Evolutionary conservation across 139 green algal genomes (phyloP).

Genomic region (Micractinium conductrix): DNA sequence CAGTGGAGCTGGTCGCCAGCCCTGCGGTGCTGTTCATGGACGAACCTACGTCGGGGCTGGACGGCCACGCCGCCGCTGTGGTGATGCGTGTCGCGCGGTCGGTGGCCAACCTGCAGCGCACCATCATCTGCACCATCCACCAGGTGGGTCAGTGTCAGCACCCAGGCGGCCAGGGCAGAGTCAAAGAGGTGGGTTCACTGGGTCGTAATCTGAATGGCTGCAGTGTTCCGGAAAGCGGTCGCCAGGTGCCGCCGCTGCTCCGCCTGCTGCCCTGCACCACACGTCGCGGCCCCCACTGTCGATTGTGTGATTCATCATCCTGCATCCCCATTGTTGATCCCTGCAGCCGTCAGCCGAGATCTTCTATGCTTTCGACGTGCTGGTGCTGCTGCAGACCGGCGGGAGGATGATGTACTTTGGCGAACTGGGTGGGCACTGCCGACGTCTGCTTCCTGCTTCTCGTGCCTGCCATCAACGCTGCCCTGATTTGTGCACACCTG

Average conservation of each 20-base stretch:
- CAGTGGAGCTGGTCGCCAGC: conserved; percentile 82
- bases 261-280: not conserved
- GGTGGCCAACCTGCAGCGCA: conserved; percentile 38
- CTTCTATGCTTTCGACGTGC: conserved; percentile 51
- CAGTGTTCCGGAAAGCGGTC: not conserved
- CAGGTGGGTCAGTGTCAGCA: conserved; percentile 19
- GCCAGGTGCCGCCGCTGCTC: not conserved
- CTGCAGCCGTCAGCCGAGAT: not conserved
- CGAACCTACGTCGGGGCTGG: conserved; percentile 48
- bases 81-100: conserved; percentile 56
- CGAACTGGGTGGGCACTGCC: too few relatives aligned
- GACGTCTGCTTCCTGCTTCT: too few relatives aligned
- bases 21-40: conserved; percentile 61
- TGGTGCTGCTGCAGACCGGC: conserved; percentile 72
- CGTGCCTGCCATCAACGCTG: too few relatives aligned
- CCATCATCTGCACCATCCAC: conserved; percentile 64
- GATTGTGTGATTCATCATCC: not conserved
- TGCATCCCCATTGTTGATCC: not conserved
- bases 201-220: too few relatives aligned
- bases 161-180: too few relatives aligned
- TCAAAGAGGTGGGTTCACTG: too few relatives aligned
- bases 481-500: too few relatives aligned
- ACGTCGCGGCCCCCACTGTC: not conserved
- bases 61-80: conserved; percentile 48
- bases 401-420: conserved; percentile 68